These are phyloP conservation scores for Neopestalotiopsis sp. DNA, from an alignment of 2,329 filamentous ascomycete genomes.

Conservation along the genomic window DNA sequence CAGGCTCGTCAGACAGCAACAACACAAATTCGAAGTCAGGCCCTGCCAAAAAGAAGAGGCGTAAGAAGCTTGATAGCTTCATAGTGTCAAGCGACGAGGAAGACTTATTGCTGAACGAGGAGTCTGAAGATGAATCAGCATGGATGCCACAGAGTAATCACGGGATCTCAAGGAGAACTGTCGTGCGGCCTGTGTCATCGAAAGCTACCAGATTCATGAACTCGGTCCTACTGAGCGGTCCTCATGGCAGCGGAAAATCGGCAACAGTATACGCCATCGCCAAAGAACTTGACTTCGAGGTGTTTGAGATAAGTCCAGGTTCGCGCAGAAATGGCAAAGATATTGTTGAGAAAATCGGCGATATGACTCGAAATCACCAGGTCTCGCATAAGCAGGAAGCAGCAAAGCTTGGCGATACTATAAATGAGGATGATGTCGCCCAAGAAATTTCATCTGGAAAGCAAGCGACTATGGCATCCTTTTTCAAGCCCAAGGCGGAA, in stretches of 20 bases:
- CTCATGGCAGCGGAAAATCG: slow-evolving; percentile 90
- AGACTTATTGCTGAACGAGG: slow-evolving; percentile 69
- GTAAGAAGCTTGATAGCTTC: slow-evolving; percentile 80
- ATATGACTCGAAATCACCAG: slow-evolving; percentile 96
- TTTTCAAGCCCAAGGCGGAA: slow-evolving; percentile 69
- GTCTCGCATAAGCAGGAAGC: slow-evolving; percentile 62
- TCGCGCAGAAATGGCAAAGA: slow-evolving; percentile 87
- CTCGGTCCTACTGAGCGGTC: slow-evolving; percentile 86
- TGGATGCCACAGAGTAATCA: slow-evolving; percentile 44
- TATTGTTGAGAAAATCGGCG: slow-evolving; percentile 87
- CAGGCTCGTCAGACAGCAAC: slow-evolving; percentile 49
- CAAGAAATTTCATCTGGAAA: slow-evolving; percentile 70
- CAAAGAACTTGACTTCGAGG: slow-evolving; percentile 88
- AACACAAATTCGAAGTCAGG: slow-evolving; percentile 38
- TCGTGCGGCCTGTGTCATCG: slow-evolving; percentile 54
- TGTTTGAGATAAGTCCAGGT: slow-evolving; percentile 92
- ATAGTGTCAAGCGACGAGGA: slow-evolving; percentile 82
- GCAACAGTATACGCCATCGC: slow-evolving; percentile 91
- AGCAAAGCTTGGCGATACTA: slow-evolving; percentile 34
- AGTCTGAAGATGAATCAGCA: slow-evolving; percentile 65
- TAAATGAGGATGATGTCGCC: slow-evolving; percentile 52
- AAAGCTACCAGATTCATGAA: slow-evolving; percentile 66
- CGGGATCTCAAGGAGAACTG: slow-evolving; percentile 55
- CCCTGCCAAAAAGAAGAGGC: slow-evolving; percentile 69
- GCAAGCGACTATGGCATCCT: slow-evolving; percentile 80